phyloP scores from a whole-genome alignment of 2,329 filamentous ascomycete genomes.

The Orbilia javanica region DNA sequence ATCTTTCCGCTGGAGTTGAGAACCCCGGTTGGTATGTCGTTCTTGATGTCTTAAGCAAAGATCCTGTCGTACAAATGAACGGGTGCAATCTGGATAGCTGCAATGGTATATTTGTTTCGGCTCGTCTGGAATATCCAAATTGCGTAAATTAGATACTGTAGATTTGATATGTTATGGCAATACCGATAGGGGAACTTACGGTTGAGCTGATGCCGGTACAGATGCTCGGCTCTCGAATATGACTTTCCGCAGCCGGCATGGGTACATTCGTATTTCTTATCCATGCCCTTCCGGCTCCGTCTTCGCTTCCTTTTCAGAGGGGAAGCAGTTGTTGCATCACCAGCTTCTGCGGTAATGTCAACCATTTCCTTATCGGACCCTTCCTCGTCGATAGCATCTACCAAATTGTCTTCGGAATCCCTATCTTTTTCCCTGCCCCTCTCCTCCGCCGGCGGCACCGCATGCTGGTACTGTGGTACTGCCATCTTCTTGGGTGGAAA shows the following conservation, averaged over 20 bases:
- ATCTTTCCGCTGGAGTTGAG: slow-evolving; percentile 67
- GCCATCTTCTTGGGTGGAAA: slow-evolving; percentile 42
- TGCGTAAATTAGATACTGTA: neutral
- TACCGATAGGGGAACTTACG: slow-evolving; percentile 69
- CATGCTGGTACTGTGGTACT: slow-evolving; percentile 52
- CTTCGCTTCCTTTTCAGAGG: slow-evolving; percentile 70
- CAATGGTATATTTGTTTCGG: slow-evolving; percentile 96
- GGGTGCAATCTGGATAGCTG: slow-evolving; percentile 89
- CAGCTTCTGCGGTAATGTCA: slow-evolving; percentile 37
- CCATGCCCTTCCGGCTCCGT: slow-evolving; percentile 80
- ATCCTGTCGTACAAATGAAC: slow-evolving; percentile 93
- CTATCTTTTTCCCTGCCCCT: slow-evolving; percentile 53
- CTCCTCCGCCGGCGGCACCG: slow-evolving; percentile 53
- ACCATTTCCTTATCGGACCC: slow-evolving; percentile 56
- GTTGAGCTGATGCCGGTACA: slow-evolving; percentile 96
- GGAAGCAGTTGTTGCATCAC: slow-evolving; percentile 26
- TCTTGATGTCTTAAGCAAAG: slow-evolving; percentile 87
- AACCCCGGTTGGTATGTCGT: slow-evolving; percentile 82
- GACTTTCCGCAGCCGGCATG: slow-evolving; percentile 92
- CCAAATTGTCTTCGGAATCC: slow-evolving; percentile 51
- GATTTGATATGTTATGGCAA: neutral
- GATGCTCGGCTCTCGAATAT: slow-evolving; percentile 94
- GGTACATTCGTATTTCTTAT: slow-evolving; percentile 86
- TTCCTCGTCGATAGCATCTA: slow-evolving; percentile 45
- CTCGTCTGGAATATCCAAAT: slow-evolving; percentile 71